Percentiles rank a stretch among this genome's conserved stretches.
Conservation (phyloP, 139 green algal genomes). For the Auxenochlorella protothecoides region DNA sequence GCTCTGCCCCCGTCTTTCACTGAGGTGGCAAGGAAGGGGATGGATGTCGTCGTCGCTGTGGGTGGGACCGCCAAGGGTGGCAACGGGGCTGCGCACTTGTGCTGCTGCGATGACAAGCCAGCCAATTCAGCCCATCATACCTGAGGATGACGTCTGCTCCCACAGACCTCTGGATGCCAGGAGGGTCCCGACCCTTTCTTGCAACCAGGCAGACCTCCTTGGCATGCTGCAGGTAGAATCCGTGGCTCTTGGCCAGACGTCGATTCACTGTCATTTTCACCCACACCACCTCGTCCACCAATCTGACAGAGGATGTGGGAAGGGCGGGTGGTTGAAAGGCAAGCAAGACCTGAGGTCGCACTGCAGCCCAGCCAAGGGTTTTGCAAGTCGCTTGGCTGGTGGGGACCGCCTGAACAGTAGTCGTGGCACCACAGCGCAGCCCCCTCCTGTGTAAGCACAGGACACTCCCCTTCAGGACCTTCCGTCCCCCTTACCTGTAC, state of each 20-base stretch:
- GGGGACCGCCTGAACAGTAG: too few species aligned
- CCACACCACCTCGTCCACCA: conserved; percentile 95
- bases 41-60: background rate
- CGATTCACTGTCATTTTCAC: conserved; percentile 90
- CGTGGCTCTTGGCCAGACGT: conserved; percentile 83
- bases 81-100: background rate
- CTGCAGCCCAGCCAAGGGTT: too few species aligned
- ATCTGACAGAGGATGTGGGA: conserved; percentile 18
- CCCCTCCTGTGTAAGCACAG: too few species aligned
- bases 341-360: too few species aligned
- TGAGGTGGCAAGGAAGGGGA: conserved; percentile 6
- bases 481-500: conserved; percentile 49
- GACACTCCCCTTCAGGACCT: too few species aligned
- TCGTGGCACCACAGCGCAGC: too few species aligned
- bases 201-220: conserved; percentile 86
- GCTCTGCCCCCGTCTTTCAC: conserved; percentile 78
- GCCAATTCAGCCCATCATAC: background rate
- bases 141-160: conserved; percentile 73
- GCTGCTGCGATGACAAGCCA: too few species aligned
- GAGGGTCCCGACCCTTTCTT: conserved; percentile 43
- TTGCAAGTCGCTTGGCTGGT: too few species aligned
- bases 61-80: too few species aligned
- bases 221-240: conserved; percentile 92
- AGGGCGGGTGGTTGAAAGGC: background rate
- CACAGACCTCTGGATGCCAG: conserved; percentile 26